Percentiles rank a stretch among this genome's conserved stretches.
Conservation (phyloP, 306 rosid genomes). For the Lotus japonicus region DNA sequence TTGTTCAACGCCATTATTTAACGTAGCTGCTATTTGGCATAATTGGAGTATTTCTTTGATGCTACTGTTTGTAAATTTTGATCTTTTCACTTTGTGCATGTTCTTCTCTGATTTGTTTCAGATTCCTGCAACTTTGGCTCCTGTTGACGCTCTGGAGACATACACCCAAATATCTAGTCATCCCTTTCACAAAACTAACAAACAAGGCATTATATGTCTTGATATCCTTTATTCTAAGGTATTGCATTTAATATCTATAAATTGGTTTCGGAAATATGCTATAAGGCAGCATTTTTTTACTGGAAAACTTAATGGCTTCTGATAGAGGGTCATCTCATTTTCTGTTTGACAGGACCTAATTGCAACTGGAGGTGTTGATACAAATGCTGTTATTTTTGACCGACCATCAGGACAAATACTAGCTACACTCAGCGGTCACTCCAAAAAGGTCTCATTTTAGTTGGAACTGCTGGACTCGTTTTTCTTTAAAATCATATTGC, state of each 20-base stretch:
- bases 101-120: conserved; percentile 24
- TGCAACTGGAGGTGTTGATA: conserved; percentile 92
- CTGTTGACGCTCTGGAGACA: conserved; percentile 70
- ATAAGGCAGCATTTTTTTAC: background rate
- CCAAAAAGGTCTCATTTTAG: conserved; percentile 67
- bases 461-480: background rate
- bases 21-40: background rate
- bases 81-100: background rate
- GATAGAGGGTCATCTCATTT: background rate
- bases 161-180: conserved; percentile 97
- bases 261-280: background rate
- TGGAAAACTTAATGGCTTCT: background rate
- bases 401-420: conserved; percentile 87
- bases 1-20: background rate
- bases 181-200: conserved; percentile 92
- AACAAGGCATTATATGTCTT: conserved; percentile 80
- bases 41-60: background rate
- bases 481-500: conserved; percentile 8
- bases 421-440: conserved; percentile 89
- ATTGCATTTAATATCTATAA: background rate
- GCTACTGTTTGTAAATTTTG: background rate
- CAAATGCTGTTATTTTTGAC: conserved; percentile 89
- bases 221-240: conserved; percentile 81
- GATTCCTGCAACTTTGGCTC: conserved; percentile 83
- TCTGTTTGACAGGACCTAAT: conserved; percentile 60